These are phyloP conservation scores for Umbellularia californica DNA, from an alignment of 164 flowering plant genomes.

Conservation along the genomic window DNA sequence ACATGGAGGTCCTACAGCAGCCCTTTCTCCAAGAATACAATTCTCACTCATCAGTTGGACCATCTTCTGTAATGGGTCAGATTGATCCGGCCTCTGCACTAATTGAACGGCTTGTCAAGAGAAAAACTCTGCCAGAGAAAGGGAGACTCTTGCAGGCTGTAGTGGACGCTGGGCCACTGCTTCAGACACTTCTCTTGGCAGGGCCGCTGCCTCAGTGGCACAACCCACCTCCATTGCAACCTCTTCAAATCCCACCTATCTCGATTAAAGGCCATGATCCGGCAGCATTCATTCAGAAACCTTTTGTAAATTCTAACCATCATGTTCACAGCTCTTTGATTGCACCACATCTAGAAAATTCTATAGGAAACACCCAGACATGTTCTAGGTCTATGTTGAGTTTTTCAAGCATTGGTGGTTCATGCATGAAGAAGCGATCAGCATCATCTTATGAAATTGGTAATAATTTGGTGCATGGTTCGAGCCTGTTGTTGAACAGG, in stretches of 20 bases:
- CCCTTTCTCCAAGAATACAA: conserved; percentile 19
- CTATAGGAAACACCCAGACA: conserved; percentile 28
- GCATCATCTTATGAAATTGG: conserved; percentile 15
- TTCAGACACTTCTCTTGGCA: conserved; percentile 69
- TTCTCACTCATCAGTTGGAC: conserved; percentile 1
- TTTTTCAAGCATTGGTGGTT: conserved; percentile 21
- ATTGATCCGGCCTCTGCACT: conserved; percentile 29
- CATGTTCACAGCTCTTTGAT: conserved; percentile 12
- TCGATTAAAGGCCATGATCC: conserved; percentile 28
- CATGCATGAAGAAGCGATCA: conserved; percentile 17
- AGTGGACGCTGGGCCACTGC: conserved; percentile 70
- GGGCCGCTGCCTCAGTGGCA: conserved; percentile 78
- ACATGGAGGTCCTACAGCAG: conserved; percentile 14
- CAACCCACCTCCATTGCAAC: conserved; percentile 56
- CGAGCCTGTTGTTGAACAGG: conserved; percentile 14
- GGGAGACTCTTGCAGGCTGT: conserved; percentile 74
- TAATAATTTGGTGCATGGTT: conserved; percentile 8
- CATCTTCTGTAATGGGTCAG: conserved; percentile 5
- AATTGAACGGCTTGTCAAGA: conserved; percentile 36
- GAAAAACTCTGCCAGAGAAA: conserved; percentile 52
- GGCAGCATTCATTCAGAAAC: conserved; percentile 7
- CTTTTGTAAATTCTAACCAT: conserved; percentile 4
- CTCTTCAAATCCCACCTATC: conserved; percentile 42
- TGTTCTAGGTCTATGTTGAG: conserved; percentile 34
- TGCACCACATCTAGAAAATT: conserved; percentile 15